phyloP scores from a whole-genome alignment of 139 green algal genomes.

The Gonium pectorale region DNA sequence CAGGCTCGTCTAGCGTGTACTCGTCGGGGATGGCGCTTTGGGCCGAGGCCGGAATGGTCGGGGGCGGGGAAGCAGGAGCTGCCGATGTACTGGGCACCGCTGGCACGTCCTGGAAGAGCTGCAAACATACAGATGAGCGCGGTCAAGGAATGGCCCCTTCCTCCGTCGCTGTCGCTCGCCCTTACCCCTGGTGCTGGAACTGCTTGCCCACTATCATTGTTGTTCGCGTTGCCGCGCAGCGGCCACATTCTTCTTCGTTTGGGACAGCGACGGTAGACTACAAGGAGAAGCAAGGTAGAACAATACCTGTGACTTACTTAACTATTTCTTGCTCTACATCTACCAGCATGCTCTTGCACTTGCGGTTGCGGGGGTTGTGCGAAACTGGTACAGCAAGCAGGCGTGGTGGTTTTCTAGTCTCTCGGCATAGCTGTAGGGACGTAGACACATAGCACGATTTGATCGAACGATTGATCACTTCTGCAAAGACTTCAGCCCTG shows the following conservation, averaged over 20 bases:
- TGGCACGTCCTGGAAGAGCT: constrained; percentile 43
- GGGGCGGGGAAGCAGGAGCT: not conserved
- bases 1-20: constrained; percentile 94
- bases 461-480: too few species aligned
- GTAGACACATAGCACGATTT: too few species aligned
- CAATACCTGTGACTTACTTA: too few species aligned
- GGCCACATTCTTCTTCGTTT: constrained; percentile 38
- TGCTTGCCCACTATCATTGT: not conserved
- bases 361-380: too few species aligned
- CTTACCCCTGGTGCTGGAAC: constrained; percentile 24
- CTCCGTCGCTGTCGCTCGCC: not conserved
- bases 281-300: too few species aligned
- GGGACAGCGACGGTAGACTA: too few species aligned
- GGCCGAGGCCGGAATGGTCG: constrained; percentile 10
- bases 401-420: too few species aligned
- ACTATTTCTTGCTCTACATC: too few species aligned
- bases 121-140: not conserved
- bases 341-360: too few species aligned
- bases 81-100: constrained; percentile 21
- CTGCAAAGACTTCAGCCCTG: too few species aligned
- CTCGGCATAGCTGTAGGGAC: too few species aligned
- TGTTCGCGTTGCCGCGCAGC: not conserved
- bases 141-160: constrained; percentile 14
- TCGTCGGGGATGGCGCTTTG: constrained; percentile 49
- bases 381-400: too few species aligned